Percentiles rank a stretch among this genome's conserved stretches.
Evolutionary conservation across 1,284 basidiomycete genomes (phyloP).

Genomic region (Pholiota adiposa): DNA sequence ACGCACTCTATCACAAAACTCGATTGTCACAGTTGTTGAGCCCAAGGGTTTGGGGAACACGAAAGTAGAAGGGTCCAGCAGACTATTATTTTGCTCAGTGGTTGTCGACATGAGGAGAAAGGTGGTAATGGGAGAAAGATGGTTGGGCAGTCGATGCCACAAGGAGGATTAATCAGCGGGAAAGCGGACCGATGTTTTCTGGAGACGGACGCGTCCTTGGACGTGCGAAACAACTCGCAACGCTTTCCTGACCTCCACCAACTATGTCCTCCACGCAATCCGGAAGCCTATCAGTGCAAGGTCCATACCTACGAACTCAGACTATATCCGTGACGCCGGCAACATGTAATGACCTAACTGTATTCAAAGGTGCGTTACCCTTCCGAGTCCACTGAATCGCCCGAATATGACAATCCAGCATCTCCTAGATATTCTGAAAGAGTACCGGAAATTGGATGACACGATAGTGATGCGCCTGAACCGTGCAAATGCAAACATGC

Average conservation of each 20-base stretch:
- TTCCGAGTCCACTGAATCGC: slow-evolving; percentile 7
- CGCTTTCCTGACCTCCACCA: background rate
- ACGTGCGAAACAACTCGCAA: slow-evolving; percentile 2
- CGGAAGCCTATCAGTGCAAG: slow-evolving; percentile 72
- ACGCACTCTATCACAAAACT: slow-evolving; percentile 86
- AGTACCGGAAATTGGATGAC: slow-evolving; percentile 87
- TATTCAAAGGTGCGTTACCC: slow-evolving; percentile 75
- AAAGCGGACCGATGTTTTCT: slow-evolving; percentile 6
- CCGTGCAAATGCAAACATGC: slow-evolving; percentile 78
- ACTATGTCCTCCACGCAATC: slow-evolving; percentile 44
- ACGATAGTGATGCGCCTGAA: slow-evolving; percentile 84
- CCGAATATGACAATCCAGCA: slow-evolving; percentile 53
- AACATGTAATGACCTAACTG: slow-evolving; percentile 79
- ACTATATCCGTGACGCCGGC: slow-evolving; percentile 66
- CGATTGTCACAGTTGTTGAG: slow-evolving; percentile 63
- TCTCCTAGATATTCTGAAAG: slow-evolving; percentile 79
- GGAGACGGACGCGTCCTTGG: background rate
- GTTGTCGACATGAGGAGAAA: background rate
- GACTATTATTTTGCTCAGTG: slow-evolving; percentile 13
- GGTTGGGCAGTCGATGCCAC: no score
- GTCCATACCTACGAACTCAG: slow-evolving; percentile 59
- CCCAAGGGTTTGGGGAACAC: slow-evolving; percentile 54
- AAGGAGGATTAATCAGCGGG: no score
- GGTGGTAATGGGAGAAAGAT: background rate
- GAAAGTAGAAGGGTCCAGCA: slow-evolving; percentile 60